A percentile compares a stretch with the other conserved stretches of the same genome.
These are phyloP conservation scores for Omphalotus guepiniiformis DNA, from an alignment of 768 basidiomycete genomes.

Conservation along the genomic window DNA sequence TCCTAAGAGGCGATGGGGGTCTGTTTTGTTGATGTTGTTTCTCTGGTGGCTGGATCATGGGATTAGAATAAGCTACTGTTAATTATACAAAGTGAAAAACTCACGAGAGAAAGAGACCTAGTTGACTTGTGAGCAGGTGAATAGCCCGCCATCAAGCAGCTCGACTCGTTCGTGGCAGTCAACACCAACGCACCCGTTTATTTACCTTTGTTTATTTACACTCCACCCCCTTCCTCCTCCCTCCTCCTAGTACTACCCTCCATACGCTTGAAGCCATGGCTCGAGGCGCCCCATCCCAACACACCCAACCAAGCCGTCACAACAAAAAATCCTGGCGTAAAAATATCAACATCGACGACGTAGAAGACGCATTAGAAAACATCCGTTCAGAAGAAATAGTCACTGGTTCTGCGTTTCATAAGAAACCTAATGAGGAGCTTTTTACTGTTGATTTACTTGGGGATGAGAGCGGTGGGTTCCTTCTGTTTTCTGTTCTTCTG, in stretches of 20 bases:
- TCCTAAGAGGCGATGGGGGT: too few species aligned
- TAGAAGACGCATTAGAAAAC: slow-evolving; percentile 73
- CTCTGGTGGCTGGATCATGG: too few species aligned
- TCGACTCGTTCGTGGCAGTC: too few species aligned
- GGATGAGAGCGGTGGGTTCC: slow-evolving; percentile 60
- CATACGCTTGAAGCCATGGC: slow-evolving; percentile 12
- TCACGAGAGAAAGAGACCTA: too few species aligned
- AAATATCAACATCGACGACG: slow-evolving; percentile 80
- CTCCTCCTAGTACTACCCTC: background rate
- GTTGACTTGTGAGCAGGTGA: too few species aligned
- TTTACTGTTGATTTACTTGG: slow-evolving; percentile 81
- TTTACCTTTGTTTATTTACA: too few species aligned
- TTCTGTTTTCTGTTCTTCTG: background rate
- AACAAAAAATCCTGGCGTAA: slow-evolving; percentile 95
- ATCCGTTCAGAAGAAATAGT: slow-evolving; percentile 78
- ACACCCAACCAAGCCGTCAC: slow-evolving; percentile 72
- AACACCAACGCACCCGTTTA: too few species aligned
- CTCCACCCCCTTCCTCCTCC: background rate
- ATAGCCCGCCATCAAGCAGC: too few species aligned
- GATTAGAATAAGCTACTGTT: too few species aligned
- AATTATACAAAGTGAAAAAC: too few species aligned
- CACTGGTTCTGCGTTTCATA: slow-evolving; percentile 56
- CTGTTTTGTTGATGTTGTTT: too few species aligned
- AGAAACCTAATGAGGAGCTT: slow-evolving; percentile 66
- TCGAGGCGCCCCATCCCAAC: slow-evolving; percentile 55